Evolutionary conservation across 352 stramenopile genomes (phyloP).

Genomic region (Peronospora belbahrii): DNA sequence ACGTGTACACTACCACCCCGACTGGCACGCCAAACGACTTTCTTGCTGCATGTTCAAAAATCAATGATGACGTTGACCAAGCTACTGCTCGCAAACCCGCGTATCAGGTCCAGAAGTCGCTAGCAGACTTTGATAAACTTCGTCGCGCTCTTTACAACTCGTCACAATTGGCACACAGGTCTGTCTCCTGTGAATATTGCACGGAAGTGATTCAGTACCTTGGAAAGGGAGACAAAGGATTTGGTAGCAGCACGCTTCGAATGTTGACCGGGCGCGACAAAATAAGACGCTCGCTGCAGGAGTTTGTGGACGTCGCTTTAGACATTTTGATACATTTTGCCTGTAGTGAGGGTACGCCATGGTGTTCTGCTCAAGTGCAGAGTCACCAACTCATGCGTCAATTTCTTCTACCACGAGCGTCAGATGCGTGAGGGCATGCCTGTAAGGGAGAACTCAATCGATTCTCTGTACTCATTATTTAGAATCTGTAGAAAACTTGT

Average conservation of each 20-base stretch:
- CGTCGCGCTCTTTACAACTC: slow-evolving; percentile 16
- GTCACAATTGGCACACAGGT: slow-evolving; percentile 22
- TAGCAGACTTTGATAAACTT: slow-evolving; percentile 20
- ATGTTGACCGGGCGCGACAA: slow-evolving; percentile 14
- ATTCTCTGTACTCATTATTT: no score
- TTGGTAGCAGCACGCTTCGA: slow-evolving; percentile 8
- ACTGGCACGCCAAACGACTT: not conserved
- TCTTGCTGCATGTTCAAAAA: not conserved
- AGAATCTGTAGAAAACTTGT: not conserved
- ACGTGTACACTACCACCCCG: slow-evolving; percentile 7
- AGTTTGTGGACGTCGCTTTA: slow-evolving; percentile 22
- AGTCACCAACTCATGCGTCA: slow-evolving; percentile 20
- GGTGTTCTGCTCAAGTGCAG: slow-evolving; percentile 23
- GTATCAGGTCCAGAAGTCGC: slow-evolving; percentile 16
- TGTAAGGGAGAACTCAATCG: no score
- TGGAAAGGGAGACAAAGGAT: slow-evolving; percentile 10
- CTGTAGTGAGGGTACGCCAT: slow-evolving; percentile 11
- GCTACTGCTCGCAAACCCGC: not conserved
- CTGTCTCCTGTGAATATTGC: slow-evolving; percentile 25
- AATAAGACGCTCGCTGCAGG: slow-evolving; percentile 12
- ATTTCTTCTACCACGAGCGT: slow-evolving; percentile 13
- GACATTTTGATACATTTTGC: slow-evolving; percentile 14
- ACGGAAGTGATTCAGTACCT: slow-evolving; percentile 27
- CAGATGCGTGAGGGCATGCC: not conserved
- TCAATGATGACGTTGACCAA: slow-evolving; percentile 1